A percentile compares a stretch with the other conserved stretches of the same genome.
These are phyloP conservation scores for Amesomyces nigricolor DNA, from an alignment of 2,329 filamentous ascomycete species.

Conservation along the genomic window DNA sequence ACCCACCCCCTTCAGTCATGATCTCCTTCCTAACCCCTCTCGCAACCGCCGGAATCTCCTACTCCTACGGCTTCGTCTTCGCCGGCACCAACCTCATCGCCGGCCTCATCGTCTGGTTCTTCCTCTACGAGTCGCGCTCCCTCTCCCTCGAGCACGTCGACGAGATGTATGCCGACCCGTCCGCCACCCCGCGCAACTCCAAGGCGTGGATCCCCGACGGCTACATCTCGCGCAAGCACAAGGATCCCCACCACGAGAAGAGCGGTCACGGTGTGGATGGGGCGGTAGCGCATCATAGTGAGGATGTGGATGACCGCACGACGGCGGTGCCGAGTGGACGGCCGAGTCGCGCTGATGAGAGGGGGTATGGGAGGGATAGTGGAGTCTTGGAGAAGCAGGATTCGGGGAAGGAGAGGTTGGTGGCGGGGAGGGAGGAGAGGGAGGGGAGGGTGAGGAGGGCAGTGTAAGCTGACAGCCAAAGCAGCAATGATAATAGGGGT, in stretches of 20 bases:
- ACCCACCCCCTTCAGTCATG: constrained; percentile 17
- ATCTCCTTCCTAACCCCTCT: constrained; percentile 63
- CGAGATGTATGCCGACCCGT: constrained; percentile 53
- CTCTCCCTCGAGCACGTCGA: constrained; percentile 61
- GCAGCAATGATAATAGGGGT: neutral
- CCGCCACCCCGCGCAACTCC: constrained; percentile 52
- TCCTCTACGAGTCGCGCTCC: constrained; percentile 54
- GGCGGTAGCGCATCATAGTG: neutral
- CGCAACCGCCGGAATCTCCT: constrained; percentile 56
- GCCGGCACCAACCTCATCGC: constrained; percentile 55
- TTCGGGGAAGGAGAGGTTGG: neutral
- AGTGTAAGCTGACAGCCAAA: neutral
- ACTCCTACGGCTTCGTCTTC: constrained; percentile 60
- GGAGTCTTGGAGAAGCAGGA: neutral
- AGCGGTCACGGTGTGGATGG: neutral
- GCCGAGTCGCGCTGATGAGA: constrained; percentile 1
- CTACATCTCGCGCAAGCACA: constrained; percentile 21
- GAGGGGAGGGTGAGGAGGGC: constrained; percentile 2
- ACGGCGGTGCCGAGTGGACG: constrained; percentile 17
- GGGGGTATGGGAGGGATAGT: neutral
- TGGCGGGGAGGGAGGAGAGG: neutral
- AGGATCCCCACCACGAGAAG: constrained; percentile 3
- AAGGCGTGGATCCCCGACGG: constrained; percentile 37
- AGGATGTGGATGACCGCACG: constrained; percentile 17
- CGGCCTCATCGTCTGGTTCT: constrained; percentile 57